A percentile compares a stretch with the other conserved stretches of the same genome.
phyloP scores from a whole-genome alignment of 75 land plant species.

The Larix kaempferi region DNA sequence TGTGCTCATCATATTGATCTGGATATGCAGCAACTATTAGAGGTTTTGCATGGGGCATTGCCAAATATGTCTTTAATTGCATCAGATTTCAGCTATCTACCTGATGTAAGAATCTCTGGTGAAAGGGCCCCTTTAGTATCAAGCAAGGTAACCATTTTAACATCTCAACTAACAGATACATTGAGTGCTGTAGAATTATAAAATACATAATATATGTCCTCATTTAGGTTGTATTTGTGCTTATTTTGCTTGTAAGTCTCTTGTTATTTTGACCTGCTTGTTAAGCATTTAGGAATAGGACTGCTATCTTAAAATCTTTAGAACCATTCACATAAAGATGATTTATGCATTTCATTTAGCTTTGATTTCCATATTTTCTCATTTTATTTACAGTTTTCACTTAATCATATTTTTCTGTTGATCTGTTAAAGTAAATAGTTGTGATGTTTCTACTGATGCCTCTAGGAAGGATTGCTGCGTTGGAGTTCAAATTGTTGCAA shows the following conservation, averaged over 20 bases:
- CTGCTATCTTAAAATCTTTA: not conserved
- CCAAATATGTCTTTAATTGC: conserved; percentile 91
- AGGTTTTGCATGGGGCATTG: conserved; percentile 57
- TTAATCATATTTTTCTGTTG: not conserved
- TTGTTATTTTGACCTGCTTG: not conserved
- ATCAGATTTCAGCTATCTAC: conserved; percentile 90
- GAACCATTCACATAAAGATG: not conserved
- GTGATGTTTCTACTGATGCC: not conserved
- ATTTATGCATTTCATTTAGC: not conserved
- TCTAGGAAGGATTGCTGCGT: too few relatives aligned
- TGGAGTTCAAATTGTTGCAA: too few relatives aligned
- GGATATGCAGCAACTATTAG: conserved; percentile 70
- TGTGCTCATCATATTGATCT: conserved; percentile 6
- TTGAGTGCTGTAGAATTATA: not conserved
- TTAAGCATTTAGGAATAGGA: not conserved
- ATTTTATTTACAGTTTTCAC: not conserved
- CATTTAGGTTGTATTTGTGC: conserved; percentile 1
- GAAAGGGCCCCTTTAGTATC: conserved; percentile 91
- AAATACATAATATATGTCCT: not conserved
- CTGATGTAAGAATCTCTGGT: conserved; percentile 83
- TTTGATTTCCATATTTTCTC: not conserved
- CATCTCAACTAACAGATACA: not conserved
- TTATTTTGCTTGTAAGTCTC: not conserved
- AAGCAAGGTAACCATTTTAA: conserved; percentile 54
- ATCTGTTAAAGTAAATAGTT: not conserved